Percentiles rank a stretch among this genome's conserved stretches.
These are phyloP conservation scores for Aspergillus homomorphus DNA, from an alignment of 495 filamentous ascomycete species.

Conservation along the genomic window DNA sequence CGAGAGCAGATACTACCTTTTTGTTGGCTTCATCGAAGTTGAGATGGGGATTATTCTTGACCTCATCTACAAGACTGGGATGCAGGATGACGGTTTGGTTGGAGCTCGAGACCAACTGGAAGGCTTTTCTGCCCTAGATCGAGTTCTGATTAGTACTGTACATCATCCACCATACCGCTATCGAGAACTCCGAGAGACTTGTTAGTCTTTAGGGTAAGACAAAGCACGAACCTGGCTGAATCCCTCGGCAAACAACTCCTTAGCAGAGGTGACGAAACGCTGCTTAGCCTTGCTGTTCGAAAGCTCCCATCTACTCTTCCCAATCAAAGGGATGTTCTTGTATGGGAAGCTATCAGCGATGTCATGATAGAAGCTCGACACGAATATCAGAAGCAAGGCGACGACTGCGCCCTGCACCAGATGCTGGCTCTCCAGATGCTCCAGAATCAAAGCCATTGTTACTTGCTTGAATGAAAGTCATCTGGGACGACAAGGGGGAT, in stretches of 20 bases:
- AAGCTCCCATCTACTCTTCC: conserved; percentile 29
- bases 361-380: conserved; percentile 29
- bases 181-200: not conserved
- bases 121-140: conserved; percentile 31
- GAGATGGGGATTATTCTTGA: conserved; percentile 41
- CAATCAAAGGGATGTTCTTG: conserved; percentile 28
- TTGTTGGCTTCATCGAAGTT: conserved; percentile 39
- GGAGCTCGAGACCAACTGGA: conserved; percentile 37
- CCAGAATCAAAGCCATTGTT: conserved; percentile 26
- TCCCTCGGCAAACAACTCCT: conserved; percentile 26
- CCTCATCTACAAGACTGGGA: conserved; percentile 47
- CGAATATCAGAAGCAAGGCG: conserved; percentile 20
- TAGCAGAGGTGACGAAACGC: conserved; percentile 24
- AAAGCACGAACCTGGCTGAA: conserved; percentile 26
- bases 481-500: not conserved
- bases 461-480: not conserved
- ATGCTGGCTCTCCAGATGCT: conserved; percentile 26
- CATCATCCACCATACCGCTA: not conserved
- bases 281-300: conserved; percentile 31
- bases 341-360: conserved; percentile 30
- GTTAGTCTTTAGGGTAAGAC: not conserved
- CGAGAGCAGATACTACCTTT: conserved; percentile 31
- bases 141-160: not conserved
- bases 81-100: conserved; percentile 42
- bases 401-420: conserved; percentile 20